Evolutionary conservation across 2,329 filamentous ascomycete species (phyloP), one percentile per base, ranked within the genome.

Genomic region (Neonectria coccinea): DNA sequence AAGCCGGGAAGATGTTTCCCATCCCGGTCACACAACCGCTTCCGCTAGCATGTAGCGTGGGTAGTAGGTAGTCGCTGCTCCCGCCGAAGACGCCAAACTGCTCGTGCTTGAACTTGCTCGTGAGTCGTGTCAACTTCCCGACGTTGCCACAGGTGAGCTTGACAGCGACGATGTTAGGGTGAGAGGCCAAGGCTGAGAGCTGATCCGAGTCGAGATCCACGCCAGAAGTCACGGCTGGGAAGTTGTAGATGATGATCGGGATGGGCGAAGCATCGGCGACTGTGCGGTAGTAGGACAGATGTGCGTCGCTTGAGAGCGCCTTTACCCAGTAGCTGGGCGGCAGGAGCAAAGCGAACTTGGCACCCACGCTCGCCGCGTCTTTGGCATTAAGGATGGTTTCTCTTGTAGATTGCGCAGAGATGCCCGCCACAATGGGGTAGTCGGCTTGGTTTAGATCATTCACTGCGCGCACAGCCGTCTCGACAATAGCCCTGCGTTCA

Each of bases 251-350:
- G 66, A 91, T 82, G 64, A 91, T 81, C 0, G 89, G 89, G 42
- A 91, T 86, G 0, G 89, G 89, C 1, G 87, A 90, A 6, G 65
- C 66, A 48, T 86, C 83, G 14, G 89, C 89, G 27, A 91, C 89
- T 25, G 87, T 83, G 29, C 79, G 81, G 81, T 92, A 94, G 78
- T 89, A 93, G 5, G 86, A 82, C n/a, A 88, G 75, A 44, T 93
- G n/a, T 68, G 79, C 59, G 73, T 69, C 80, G 80, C 65, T 85
- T 79, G 44, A 89, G 84, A 71, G 65, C 9, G 70, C 86, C 83
- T 51, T 84, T 79, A 9, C 84, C 76, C 93, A 94, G 81, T 94
- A 95, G 51, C 87, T 88, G 1, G 92, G 92, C 7, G 92, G 91
- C 5, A 95, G 84, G 1, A 94, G 86, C 48, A 95, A 83, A 2